These are phyloP conservation scores for Castanospermum australe DNA, from an alignment of 306 rosid species.

Conservation along the genomic window DNA sequence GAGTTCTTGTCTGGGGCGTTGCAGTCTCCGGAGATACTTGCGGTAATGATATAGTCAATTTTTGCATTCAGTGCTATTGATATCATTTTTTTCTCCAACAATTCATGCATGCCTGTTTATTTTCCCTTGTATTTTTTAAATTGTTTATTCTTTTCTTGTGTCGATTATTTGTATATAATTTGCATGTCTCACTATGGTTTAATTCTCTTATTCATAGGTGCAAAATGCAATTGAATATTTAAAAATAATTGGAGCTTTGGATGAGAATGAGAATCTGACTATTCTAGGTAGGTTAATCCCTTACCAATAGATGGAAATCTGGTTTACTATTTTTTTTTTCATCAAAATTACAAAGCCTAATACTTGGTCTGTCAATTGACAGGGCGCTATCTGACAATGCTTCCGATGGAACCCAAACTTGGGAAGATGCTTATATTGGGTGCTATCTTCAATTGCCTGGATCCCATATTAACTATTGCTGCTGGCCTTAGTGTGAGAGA, in stretches of 20 bases:
- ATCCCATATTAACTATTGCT: slow-evolving; percentile 86
- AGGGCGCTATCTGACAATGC: slow-evolving; percentile 79
- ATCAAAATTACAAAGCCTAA: neutral
- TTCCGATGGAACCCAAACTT: slow-evolving; percentile 98
- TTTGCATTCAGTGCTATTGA: neutral
- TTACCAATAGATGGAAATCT: slow-evolving; percentile 21
- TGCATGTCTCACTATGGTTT: slow-evolving; percentile 16
- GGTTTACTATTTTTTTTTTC: neutral
- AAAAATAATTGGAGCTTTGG: slow-evolving; percentile 82
- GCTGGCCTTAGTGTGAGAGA: slow-evolving; percentile 97
- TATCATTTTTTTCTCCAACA: slow-evolving; percentile 17
- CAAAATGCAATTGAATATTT: slow-evolving; percentile 93
- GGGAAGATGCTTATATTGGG: slow-evolving; percentile 95
- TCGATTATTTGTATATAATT: slow-evolving; percentile 22
- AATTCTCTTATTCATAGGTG: slow-evolving; percentile 54
- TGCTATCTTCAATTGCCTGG: slow-evolving; percentile 83
- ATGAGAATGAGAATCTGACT: slow-evolving; percentile 84
- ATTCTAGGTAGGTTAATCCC: slow-evolving; percentile 59
- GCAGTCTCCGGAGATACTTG: slow-evolving; percentile 87
- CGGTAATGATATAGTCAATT: slow-evolving; percentile 61
- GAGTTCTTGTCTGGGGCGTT: slow-evolving; percentile 90
- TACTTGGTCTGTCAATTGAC: neutral
- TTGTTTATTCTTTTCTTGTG: slow-evolving; percentile 1
- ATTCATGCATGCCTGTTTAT: neutral
- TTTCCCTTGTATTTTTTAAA: neutral